Evolutionary conservation across 495 filamentous ascomycete genomes (phyloP), one percentile per base, ranked within the genome.

Genomic region (Talaromyces adpressus): DNA sequence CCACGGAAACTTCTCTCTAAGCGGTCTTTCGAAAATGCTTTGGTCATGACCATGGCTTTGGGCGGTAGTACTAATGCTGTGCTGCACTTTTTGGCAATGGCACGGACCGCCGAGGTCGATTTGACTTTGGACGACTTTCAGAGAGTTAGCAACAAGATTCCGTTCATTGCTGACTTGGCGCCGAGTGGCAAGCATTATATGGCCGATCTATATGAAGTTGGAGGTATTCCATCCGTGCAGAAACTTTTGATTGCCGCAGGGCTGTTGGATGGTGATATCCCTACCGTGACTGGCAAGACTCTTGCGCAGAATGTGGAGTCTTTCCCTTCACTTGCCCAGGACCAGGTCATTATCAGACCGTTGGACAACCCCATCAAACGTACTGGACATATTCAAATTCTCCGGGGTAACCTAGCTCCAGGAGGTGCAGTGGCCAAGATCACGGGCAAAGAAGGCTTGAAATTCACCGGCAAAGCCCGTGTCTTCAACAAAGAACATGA

Each of bases 381-480:
- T 2, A 91, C 88, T 9, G 94, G 94, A 47, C 94, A 98, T 72
- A 79, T 98, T 56, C 91, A 94, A 70, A 90, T 98, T 57, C 83
- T 98, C 9, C 83, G 83, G 57, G 94, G 94, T 41, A 97, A 97
- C 75, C 84, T 98, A 41, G 90, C 93, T 2, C 94, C 94, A 1
- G 89, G 89, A 36, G 94, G 94, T 36, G 89, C 94, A 8, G 94
- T 98, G 3, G 93, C 94, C 64, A 98, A 98, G 79, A 98, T 98
- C 73, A 98, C 94, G 0, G 94, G 94, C 20, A 97, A 97, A 72
- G 94, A 98, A 75, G 94, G 94, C 5, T 79, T 88, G 14, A 73
- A 74, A 6, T 98, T 98, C 75, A 88, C 83, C 0, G 94, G 94
- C 57, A 85, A 86, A 62, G 94, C 91, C 16, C 81, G 85, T 20